Base-by-base conservation (phyloP, 169 alveolate genomes). In the Perkinsus olseni region DNA sequence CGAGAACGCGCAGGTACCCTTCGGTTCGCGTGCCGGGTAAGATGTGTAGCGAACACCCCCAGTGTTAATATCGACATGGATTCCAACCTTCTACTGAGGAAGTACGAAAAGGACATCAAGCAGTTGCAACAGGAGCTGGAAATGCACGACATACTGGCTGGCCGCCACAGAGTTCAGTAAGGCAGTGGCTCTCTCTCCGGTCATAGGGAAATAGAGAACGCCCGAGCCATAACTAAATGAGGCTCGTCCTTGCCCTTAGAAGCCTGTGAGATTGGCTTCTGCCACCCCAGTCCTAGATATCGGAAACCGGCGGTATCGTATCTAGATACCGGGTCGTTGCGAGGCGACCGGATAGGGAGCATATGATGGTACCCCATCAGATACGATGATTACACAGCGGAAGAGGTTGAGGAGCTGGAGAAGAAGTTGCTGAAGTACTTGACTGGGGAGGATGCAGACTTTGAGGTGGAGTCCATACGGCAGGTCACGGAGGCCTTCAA, bases 61-160 rank as follows among this genome's bases (percentile, higher is more conserved):
- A 38, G 92, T 1, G 95, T 92, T 34, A 94, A 94, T 92, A 82
- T 94, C 34, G 94, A 94, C 45, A 74, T 94, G 39, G 99, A 97
- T 94, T 97, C 98, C 0, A 93, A 93, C 92, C 96, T 97, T 34
- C 95, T 96, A 38, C 94, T 94, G 74, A 94, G 92, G 93, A 48
- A 37, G 51, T 97, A 97, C 92, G 98, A 97, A 94, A 97, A 97
- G 94, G 99, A 98, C 94, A 97, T 98, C 74, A 96, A 97, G 93
- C 98, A 97, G 91, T 96, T 98, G 92, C 97, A 97, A 91, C 97
- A 97, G 96, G 99, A 98, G 94, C 96, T 98, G 39, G 98, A 98
- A 36, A 97, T 97, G 99, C 99, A 97, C 92, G 98, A 98, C 95
- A 97, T 98, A 38, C 94, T 98, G 50, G 96, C 97, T 0, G 98